Evolutionary conservation across 1,284 basidiomycete species (phyloP), one percentile per base, ranked within the genome.

Genomic region (Marasmius tenuissimus): DNA sequence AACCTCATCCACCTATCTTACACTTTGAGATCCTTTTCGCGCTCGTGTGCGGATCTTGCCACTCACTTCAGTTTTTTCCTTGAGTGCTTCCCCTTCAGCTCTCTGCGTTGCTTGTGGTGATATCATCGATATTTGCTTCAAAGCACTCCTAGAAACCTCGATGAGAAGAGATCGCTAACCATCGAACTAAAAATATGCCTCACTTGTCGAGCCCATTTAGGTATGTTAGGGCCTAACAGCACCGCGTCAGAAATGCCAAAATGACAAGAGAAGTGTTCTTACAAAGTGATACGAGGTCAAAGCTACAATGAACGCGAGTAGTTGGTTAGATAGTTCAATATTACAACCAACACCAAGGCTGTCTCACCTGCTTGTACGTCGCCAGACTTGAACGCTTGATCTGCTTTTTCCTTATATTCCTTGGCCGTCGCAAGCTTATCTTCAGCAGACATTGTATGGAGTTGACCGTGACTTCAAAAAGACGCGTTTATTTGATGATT

Each of bases 141-240:
- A 71, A 1, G 84, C 83, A 61, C 80, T 85, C 69, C 85, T 87
- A 66, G 12, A 52, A 47, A 9, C 20, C 11, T 61, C 57, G 27
- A 18, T 33, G 56, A 47, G 20, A 35, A 47, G 35, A 22, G 47
- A 38, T 14, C 22, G 22, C 27, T 22, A 33, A 10, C 14, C 4
- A 11, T 27, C 39, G 39, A 16, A 38, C 38, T 22, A 45, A 40
- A 60, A 42, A 55, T 33, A 34, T 56, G 20, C 72, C 80, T 65
- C 69, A 90, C 89, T 88, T 91, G 78, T 91, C 87, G 53, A 92
- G 73, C 18, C 90, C 90, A 58, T 84, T 78, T 18, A 92, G 77
- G 67, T 86, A 91, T 77, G 91, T 76, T 59, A 91, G 73, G 35
- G 89, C 75, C 90, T 88, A 58, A 39, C 39, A 61, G 53, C 53